These are phyloP conservation scores for Cyclotella distinguenda DNA, from an alignment of 108 stramenopile genomes.

Conservation along the genomic window DNA sequence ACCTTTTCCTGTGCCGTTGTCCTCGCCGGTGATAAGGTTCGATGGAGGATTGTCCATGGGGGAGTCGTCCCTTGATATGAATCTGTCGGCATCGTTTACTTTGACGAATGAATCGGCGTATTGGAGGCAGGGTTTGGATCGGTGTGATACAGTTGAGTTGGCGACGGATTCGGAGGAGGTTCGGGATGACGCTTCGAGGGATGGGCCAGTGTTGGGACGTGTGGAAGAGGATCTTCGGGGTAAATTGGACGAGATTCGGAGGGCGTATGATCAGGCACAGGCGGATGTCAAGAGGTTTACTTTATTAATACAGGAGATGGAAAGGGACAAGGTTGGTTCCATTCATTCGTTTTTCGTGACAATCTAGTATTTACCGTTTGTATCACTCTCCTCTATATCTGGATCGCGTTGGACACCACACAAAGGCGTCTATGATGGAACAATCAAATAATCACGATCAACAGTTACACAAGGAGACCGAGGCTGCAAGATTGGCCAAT, in stretches of 20 bases:
- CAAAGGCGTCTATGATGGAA: neutral
- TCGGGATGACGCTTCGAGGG: neutral
- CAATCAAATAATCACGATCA: neutral
- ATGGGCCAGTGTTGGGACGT: neutral
- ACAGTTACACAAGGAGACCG: slow-evolving; percentile 12
- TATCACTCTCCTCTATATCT: too few relatives aligned
- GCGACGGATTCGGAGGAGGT: neutral
- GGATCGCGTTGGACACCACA: too few relatives aligned
- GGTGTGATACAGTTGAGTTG: neutral
- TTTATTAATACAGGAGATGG: neutral
- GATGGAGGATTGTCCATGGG: slow-evolving; percentile 5
- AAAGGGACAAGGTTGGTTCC: neutral
- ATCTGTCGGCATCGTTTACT: slow-evolving; percentile 30
- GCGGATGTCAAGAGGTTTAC: slow-evolving; percentile 4
- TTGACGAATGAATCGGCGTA: slow-evolving; percentile 24
- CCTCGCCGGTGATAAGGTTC: neutral
- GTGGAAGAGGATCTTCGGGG: neutral
- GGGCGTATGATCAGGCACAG: neutral
- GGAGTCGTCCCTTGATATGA: slow-evolving; percentile 33
- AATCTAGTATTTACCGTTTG: too few relatives aligned
- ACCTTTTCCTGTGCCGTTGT: neutral
- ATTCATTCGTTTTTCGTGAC: too few relatives aligned
- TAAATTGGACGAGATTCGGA: slow-evolving; percentile 2
- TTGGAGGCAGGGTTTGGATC: slow-evolving; percentile 19
- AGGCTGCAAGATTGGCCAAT: slow-evolving; percentile 26